These are phyloP conservation scores for Serendipita sp. DNA, from an alignment of 768 basidiomycete species.

Conservation along the genomic window DNA sequence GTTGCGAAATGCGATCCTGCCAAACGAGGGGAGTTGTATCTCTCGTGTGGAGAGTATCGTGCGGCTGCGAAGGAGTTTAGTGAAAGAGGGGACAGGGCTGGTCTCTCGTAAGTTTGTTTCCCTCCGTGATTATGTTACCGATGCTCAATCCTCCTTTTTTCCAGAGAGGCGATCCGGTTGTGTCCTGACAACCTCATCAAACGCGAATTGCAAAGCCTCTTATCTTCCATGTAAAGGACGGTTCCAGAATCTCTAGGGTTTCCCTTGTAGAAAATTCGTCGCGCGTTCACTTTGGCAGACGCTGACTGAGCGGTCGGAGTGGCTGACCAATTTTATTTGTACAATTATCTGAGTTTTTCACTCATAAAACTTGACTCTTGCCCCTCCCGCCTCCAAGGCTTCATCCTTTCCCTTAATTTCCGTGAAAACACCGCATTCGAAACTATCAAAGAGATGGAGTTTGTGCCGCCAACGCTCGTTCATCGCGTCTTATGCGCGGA, in stretches of 20 bases:
- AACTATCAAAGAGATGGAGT: conserved; percentile 43
- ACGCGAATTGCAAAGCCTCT: conserved; percentile 37
- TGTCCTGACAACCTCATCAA: conserved; percentile 71
- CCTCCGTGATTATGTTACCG: background rate
- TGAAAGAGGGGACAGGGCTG: conserved; percentile 70
- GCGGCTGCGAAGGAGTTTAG: conserved; percentile 80
- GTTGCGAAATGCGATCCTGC: conserved; percentile 75
- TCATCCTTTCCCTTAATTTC: background rate
- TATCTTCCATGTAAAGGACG: background rate
- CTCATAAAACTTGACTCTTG: background rate
- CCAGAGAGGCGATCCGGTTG: conserved; percentile 51
- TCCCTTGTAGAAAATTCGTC: background rate
- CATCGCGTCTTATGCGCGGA: conserved; percentile 81
- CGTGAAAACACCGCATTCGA: background rate
- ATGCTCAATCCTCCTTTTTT: conserved; percentile 10
- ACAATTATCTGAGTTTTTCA: background rate
- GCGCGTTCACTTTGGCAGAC: background rate
- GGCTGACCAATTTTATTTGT: background rate
- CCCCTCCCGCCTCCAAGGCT: background rate
- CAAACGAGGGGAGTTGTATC: conserved; percentile 72
- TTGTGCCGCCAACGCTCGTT: conserved; percentile 54
- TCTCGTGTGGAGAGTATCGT: conserved; percentile 82
- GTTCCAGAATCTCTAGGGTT: too few species aligned
- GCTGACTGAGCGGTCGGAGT: background rate
- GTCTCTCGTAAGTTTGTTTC: conserved; percentile 56